Base-by-base conservation (phyloP, 2,329 filamentous ascomycete species). In the Hymenotorrendiella dingleyae region DNA sequence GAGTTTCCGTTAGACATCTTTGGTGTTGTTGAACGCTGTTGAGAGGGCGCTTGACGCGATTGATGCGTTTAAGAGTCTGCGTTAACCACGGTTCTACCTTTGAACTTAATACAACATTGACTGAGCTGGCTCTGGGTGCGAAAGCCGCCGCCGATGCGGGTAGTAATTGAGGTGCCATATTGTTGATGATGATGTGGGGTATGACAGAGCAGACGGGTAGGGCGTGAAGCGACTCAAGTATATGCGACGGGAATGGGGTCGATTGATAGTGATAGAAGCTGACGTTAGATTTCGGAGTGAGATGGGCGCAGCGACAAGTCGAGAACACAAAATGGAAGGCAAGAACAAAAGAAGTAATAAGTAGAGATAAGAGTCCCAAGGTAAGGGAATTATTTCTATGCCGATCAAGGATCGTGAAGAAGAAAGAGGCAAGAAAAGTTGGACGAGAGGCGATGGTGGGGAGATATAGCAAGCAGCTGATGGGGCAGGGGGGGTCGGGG, bases 71-170 rank as follows among this genome's bases (percentile, higher is more conserved):
- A 60, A 98, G 75, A 9, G 90, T 95, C 63, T 90, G 86, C 26
- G 93, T 98, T 67, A 97, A 77, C 93, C 93, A 98, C 47, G 89
- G 86, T 70, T 96, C 90, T 60, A 94, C 81, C 72, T 93, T 94
- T 64, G 84, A 84, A 61, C 83, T 86, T 59, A 98, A 74, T 47
- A 98, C 93, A 56, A 98, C 87, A 64, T 94, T 97, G 66, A 94
- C 91, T 20, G 87, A 89, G 36, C 88, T 88, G 46, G 79, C 77
- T 61, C 93, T 80, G 57, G 91, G 91, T 58, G 91, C 91, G 72
- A 97, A 98, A 61, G 93, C 91, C 50, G 90, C 89, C 55, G 93
- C 93, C 60, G 93, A 97, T 50, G 91, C 91, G 57, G 93, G 93
- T 58, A 98, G 74, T 65, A 98, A 75, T 74, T 93, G 84, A 61